Evolutionary conservation across 2,329 filamentous ascomycete species (phyloP), one percentile per base, ranked within the genome.

Genomic region (Hymenoscyphus salicellus): DNA sequence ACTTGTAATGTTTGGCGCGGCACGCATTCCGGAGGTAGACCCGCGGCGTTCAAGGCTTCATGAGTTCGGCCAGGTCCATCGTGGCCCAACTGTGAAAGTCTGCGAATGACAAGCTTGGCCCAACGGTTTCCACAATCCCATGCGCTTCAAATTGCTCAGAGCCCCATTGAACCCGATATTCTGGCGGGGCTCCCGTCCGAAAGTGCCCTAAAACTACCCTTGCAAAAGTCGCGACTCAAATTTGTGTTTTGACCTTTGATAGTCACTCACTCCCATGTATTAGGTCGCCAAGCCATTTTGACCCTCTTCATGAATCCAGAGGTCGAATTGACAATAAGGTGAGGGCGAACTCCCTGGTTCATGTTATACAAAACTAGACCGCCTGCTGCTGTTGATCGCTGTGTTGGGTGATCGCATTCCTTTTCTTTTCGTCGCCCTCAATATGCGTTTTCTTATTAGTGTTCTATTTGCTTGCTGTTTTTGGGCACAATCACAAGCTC

Each of bases 231-330:
- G 20, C 20, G 46, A 52, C 20, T 11, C 46, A 14, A 52, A 52
- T 52, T 14, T 52, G 46, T 26, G 46, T 52, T 52, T 52, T 52
- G 46, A 52, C 46, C 20, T 38, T 52, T 52, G 46, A 52, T 52
- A 26, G 20, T 52, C 46, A 52, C 20, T 23, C 46, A 11, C 46
- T 52, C 46, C 46, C 46, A 52, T 26, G 46, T 23, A 16, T 52
- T 52, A 52, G 23, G 46, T 26, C 46, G 46, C 46, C 46, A 52
- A 52, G 46, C 20, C 20, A 52, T 23, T 26, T 26, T 26, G 46
- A 23, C 20, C 46, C 46, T 23, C 20, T 52, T 52, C 46, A 52
- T 52, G 46, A 23, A 23, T 52, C 20, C 20, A 5, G n/a, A 52
- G 20, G 46, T 52, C 11, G 46, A 23, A 52, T 52, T 52, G n/a